Percentiles rank a stretch among this genome's conserved stretches.
phyloP scores from a whole-genome alignment of 495 filamentous ascomycete genomes.

The Penicillium bialowiezense region DNA sequence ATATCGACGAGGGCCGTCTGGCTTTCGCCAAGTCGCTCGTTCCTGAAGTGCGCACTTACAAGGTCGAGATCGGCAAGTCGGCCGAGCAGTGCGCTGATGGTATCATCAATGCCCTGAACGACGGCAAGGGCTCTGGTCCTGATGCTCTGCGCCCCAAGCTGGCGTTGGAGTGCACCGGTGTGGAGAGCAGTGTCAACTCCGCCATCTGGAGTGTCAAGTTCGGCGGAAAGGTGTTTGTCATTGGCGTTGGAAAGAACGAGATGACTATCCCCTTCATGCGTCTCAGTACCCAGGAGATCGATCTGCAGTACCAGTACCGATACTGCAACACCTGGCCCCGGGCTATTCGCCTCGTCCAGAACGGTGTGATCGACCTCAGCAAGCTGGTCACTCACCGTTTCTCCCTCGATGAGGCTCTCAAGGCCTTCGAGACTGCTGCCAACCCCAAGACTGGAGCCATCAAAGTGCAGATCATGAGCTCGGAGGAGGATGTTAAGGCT shows the following conservation, averaged over 20 bases:
- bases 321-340: conserved; percentile 95
- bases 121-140: conserved; percentile 45
- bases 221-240: conserved; percentile 90
- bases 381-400: conserved; percentile 87
- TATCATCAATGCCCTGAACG: conserved; percentile 55
- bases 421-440: conserved; percentile 83
- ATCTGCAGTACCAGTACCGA: conserved; percentile 93
- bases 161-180: conserved; percentile 85
- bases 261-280: conserved; percentile 94
- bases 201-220: conserved; percentile 89
- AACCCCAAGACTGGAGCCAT: conserved; percentile 91
- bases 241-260: conserved; percentile 91
- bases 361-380: conserved; percentile 73
- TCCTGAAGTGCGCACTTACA: conserved; percentile 70
- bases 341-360: conserved; percentile 83
- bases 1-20: conserved; percentile 83
- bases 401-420: conserved; percentile 76
- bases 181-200: conserved; percentile 80
- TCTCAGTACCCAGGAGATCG: conserved; percentile 83
- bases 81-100: conserved; percentile 68
- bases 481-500: conserved; percentile 44
- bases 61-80: conserved; percentile 62
- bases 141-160: conserved; percentile 73
- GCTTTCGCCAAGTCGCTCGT: conserved; percentile 77
- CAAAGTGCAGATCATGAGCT: conserved; percentile 81